Base-by-base conservation (phyloP, 1,139 yeast genomes). In the Sporopachydermia cereana region DNA sequence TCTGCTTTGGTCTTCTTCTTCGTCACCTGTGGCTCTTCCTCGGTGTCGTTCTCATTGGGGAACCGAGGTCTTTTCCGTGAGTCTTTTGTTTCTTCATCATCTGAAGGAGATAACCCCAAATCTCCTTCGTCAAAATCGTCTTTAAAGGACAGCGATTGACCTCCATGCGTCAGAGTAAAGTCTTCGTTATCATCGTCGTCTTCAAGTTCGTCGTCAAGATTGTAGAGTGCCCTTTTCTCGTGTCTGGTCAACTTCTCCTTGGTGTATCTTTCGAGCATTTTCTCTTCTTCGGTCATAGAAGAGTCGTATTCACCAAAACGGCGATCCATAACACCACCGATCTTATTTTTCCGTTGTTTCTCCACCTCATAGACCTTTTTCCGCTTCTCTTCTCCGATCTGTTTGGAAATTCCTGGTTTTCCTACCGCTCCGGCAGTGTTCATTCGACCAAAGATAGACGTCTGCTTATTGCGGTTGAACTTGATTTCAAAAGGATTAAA, bases 221-320 rank as follows among this genome's bases (percentile, higher is more conserved):
- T 79, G 60, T 79, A 89, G 47, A 78, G 61, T 43, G 77, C 73
- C 48, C 67, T 67, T 55, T 71, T 77, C 3, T 53, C 49, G 20
- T 71, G 68, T 1, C 76, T 66, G 23, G 68, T 57, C 60, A 84
- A 93, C 60, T 85, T 74, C 67, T 91, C 98, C 49, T 80, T 75
- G 1, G 96, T 84, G 65, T 86, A 93, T 66, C 98, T 79, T 57
- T 84, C 95, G 64, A 91, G 74, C 96, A 89, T 89, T 61, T 84
- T 85, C 56, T 91, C 96, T 62, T 93, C 98, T 14, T 79, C 79
- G 20, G 82, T 76, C 69, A 93, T 59, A 44, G 72, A 66, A 30
- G 74, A 67, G 62, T 85, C 80, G 54, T 77, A 75, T 59, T 91
- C 98, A 59, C 98, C 99, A 62, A 93, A 91, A 63, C 98, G 77